These are phyloP conservation scores for Neolentinus lepideus DNA, from an alignment of 1,284 basidiomycete genomes.

Conservation along the genomic window DNA sequence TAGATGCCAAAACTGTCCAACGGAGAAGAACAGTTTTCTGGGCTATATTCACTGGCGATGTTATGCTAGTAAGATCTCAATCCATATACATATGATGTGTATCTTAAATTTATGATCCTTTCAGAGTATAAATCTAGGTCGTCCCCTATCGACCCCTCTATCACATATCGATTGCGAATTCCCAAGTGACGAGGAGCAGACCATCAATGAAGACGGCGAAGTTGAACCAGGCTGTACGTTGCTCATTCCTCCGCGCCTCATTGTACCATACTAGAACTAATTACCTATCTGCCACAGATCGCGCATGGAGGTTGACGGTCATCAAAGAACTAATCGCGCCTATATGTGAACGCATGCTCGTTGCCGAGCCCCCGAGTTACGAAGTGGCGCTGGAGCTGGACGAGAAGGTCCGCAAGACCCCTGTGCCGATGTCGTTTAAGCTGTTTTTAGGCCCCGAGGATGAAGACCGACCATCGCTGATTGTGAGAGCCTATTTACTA, in stretches of 20 bases:
- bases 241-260: no score
- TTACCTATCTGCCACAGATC: not conserved
- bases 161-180: slow-evolving; percentile 1
- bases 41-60: not conserved
- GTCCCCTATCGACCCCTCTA: not conserved
- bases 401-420: not conserved
- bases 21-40: not conserved
- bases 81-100: not conserved
- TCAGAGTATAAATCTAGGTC: not conserved
- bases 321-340: not conserved
- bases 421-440: not conserved
- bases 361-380: not conserved
- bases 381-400: not conserved
- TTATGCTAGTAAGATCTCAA: not conserved
- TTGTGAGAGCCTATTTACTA: not conserved
- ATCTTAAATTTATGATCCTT: not conserved
- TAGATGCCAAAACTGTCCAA: not conserved
- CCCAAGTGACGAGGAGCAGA: not conserved
- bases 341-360: not conserved
- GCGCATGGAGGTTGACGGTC: not conserved
- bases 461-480: not conserved
- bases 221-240: not conserved
- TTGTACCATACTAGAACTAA: no score
- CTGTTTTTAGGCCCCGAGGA: not conserved
- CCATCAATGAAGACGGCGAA: not conserved